phyloP scores from a whole-genome alignment of 2,329 filamentous ascomycete species.

The Aspergillus puulaauensis region DNA sequence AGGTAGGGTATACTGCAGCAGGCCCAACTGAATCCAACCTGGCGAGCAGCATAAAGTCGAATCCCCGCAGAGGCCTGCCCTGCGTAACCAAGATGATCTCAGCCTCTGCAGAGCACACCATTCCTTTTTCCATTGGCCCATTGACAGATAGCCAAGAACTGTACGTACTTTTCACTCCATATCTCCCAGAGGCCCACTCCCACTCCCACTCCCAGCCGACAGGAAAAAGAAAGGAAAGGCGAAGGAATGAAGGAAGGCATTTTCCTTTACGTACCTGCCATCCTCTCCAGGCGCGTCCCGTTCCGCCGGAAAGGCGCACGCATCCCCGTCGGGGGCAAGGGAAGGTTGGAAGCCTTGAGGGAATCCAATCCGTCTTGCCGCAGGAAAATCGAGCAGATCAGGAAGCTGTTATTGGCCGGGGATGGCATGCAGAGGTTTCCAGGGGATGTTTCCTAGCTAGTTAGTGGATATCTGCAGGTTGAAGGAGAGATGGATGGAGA shows the following conservation, averaged over 20 bases:
- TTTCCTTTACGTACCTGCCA: background rate
- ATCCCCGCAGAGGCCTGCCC: background rate
- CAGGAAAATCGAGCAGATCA: conserved; percentile 1
- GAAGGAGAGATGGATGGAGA: background rate
- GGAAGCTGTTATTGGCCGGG: background rate
- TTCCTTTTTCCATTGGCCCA: background rate
- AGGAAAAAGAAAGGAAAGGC: background rate
- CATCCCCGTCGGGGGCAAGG: background rate
- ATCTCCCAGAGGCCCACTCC: too few relatives aligned
- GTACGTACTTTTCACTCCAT: background rate
- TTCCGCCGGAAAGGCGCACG: background rate
- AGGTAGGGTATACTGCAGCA: background rate
- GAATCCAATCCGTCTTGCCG: conserved; percentile 3
- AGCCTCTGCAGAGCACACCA: too few relatives aligned
- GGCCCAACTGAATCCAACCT: background rate
- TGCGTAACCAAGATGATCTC: background rate
- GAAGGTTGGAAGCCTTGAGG: background rate
- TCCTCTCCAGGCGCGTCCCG: background rate
- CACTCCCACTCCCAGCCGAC: too few relatives aligned
- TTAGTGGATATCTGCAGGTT: background rate
- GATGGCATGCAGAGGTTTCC: background rate
- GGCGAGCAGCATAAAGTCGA: background rate
- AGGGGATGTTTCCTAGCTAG: background rate
- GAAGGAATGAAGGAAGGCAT: background rate
- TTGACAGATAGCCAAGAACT: background rate